A percentile compares a stretch with the other conserved stretches of the same genome.
Evolutionary conservation across 768 basidiomycete genomes (phyloP).

Genomic region (Rhodotorula sphaerocarpa): DNA sequence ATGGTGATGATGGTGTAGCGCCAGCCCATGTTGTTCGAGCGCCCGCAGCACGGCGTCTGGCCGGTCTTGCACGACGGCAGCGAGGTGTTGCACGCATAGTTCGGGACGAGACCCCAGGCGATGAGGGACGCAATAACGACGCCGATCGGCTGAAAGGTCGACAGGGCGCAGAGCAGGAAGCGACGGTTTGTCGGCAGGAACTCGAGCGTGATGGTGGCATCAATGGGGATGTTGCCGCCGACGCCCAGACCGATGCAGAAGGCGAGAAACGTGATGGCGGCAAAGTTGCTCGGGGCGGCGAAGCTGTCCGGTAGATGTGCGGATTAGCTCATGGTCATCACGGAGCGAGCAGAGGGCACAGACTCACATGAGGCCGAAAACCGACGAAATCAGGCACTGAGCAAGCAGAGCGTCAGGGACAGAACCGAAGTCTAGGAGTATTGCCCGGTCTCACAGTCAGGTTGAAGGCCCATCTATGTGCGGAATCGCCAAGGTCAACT

Average conservation of each 20-base stretch:
- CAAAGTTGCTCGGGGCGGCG: slow-evolving; percentile 45
- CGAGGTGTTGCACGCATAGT: slow-evolving; percentile 30
- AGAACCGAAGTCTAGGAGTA: background rate
- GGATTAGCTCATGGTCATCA: too few species aligned
- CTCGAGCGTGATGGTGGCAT: slow-evolving; percentile 45
- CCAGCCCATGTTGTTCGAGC: slow-evolving; percentile 45
- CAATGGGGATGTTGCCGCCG: slow-evolving; percentile 48
- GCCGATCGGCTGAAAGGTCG: slow-evolving; percentile 46
- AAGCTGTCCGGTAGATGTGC: slow-evolving; percentile 21
- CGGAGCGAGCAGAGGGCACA: too few species aligned
- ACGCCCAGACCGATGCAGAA: slow-evolving; percentile 39
- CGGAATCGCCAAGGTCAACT: too few species aligned
- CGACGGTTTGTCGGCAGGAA: slow-evolving; percentile 42
- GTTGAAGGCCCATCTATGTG: slow-evolving; percentile 43
- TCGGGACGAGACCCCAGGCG: slow-evolving; percentile 30
- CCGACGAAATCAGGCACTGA: slow-evolving; percentile 42
- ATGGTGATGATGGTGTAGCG: slow-evolving; percentile 42
- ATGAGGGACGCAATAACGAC: slow-evolving; percentile 38
- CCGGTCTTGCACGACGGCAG: slow-evolving; percentile 24
- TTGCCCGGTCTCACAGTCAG: slow-evolving; percentile 7
- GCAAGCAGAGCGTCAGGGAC: background rate
- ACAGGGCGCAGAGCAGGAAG: slow-evolving; percentile 40
- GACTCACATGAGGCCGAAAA: slow-evolving; percentile 42
- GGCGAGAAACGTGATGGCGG: slow-evolving; percentile 43
- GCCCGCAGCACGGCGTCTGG: slow-evolving; percentile 42